These are phyloP conservation scores for Hygrocybe coccinea DNA, from an alignment of 768 basidiomycete genomes.

Conservation along the genomic window DNA sequence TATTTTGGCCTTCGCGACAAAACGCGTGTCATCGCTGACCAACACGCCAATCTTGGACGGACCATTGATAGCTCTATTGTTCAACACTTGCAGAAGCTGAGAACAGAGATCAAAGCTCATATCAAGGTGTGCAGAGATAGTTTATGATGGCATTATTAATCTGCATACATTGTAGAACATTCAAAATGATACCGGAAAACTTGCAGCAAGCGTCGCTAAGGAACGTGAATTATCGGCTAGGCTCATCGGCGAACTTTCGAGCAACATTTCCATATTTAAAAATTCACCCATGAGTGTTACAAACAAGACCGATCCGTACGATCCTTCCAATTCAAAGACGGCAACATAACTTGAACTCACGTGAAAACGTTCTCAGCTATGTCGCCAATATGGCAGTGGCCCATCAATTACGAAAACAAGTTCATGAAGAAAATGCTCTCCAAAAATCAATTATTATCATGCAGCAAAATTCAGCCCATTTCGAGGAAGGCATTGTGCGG, in stretches of 20 bases:
- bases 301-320: conserved; percentile 78
- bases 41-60: conserved; percentile 91
- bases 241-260: conserved; percentile 81
- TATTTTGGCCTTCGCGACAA: conserved; percentile 92
- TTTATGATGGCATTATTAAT: background rate
- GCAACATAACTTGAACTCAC: background rate
- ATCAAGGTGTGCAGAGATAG: conserved; percentile 59
- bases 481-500: conserved; percentile 94
- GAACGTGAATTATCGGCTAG: conserved; percentile 86
- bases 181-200: conserved; percentile 92
- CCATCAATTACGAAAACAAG: conserved; percentile 83
- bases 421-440: conserved; percentile 94
- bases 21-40: conserved; percentile 88
- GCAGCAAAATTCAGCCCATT: conserved; percentile 95
- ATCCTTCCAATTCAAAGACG: conserved; percentile 11
- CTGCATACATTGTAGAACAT: conserved; percentile 56
- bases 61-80: conserved; percentile 97
- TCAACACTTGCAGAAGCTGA: conserved; percentile 94
- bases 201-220: conserved; percentile 85
- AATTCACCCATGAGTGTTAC: conserved; percentile 88
- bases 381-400: conserved; percentile 67
- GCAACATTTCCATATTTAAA: conserved; percentile 85
- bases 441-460: conserved; percentile 98
- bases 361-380: conserved; percentile 37
- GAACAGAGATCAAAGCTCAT: conserved; percentile 94